phyloP scores from a whole-genome alignment of 768 basidiomycete genomes.

The Galerina sulciceps region DNA sequence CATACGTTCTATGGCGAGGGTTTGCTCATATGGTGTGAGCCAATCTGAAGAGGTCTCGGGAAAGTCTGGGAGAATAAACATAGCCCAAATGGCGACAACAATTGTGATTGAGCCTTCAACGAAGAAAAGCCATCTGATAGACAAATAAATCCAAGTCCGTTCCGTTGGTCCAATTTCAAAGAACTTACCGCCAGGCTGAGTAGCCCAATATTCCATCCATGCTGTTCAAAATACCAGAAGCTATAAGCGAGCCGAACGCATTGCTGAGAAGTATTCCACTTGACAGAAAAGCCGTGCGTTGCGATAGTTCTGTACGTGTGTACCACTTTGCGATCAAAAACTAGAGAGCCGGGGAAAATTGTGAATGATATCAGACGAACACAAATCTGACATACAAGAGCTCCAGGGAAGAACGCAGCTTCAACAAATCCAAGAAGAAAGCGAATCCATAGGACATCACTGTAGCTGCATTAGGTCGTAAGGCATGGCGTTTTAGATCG shows the following conservation, averaged over 20 bases:
- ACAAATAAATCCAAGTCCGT: not conserved
- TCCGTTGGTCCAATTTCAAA: not conserved
- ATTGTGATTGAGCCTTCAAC: slow-evolving; percentile 73
- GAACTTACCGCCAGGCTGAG: slow-evolving; percentile 73
- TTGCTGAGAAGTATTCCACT: slow-evolving; percentile 85
- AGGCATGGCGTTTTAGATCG: not conserved
- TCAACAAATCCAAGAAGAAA: slow-evolving; percentile 79
- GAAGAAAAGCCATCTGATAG: slow-evolving; percentile 74
- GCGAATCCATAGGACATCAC: slow-evolving; percentile 69
- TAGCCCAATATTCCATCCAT: slow-evolving; percentile 81
- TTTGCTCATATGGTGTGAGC: slow-evolving; percentile 64
- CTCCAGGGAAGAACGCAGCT: slow-evolving; percentile 77
- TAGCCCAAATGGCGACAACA: slow-evolving; percentile 54
- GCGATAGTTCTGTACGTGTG: slow-evolving; percentile 72
- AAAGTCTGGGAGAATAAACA: slow-evolving; percentile 81
- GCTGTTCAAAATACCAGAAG: slow-evolving; percentile 73
- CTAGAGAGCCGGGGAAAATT: slow-evolving; percentile 16
- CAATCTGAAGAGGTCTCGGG: slow-evolving; percentile 64
- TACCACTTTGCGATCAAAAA: slow-evolving; percentile 82
- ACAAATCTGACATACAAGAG: slow-evolving; percentile 33
- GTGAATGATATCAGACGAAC: not conserved
- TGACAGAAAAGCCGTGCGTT: slow-evolving; percentile 71
- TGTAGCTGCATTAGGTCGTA: slow-evolving; percentile 47
- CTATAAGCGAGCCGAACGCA: slow-evolving; percentile 84
- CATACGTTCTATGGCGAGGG: slow-evolving; percentile 68